phyloP scores from a whole-genome alignment of 2,329 filamentous ascomycete genomes.

The Arachnomyces sp. region DNA sequence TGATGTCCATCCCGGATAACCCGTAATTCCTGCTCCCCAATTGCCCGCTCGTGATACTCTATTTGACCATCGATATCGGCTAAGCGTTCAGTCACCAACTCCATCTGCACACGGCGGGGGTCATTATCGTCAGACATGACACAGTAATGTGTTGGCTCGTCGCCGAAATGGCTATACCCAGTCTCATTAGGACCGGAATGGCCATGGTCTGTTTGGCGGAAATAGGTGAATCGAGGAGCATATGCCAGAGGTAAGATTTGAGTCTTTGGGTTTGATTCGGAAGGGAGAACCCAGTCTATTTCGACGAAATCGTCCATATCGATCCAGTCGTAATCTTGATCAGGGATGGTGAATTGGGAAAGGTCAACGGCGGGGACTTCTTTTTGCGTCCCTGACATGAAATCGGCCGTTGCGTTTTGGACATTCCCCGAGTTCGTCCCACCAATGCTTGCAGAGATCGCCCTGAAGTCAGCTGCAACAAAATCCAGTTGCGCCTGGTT shows the following conservation, averaged over 20 bases:
- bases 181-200: conserved; percentile 66
- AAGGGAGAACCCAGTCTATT: conserved; percentile 88
- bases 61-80: conserved; percentile 72
- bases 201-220: conserved; percentile 88
- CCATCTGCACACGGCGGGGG: conserved; percentile 76
- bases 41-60: conserved; percentile 59
- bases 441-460: conserved; percentile 81
- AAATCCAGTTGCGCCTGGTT: conserved; percentile 91
- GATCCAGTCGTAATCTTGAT: conserved; percentile 92
- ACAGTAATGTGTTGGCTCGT: conserved; percentile 89
- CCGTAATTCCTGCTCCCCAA: conserved; percentile 66
- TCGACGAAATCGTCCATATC: conserved; percentile 99
- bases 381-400: conserved; percentile 48
- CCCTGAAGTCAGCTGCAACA: conserved; percentile 81
- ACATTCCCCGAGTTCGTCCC: conserved; percentile 71
- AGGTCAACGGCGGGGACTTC: conserved; percentile 50
- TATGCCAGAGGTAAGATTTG: conserved; percentile 89
- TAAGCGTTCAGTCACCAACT: conserved; percentile 74
- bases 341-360: conserved; percentile 87
- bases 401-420: conserved; percentile 47
- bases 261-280: conserved; percentile 82
- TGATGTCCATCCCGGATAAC: conserved; percentile 48
- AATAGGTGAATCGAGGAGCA: conserved; percentile 93
- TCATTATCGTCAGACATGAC: conserved; percentile 90
- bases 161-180: conserved; percentile 79